Conservation (phyloP, 1,284 basidiomycete genomes). For the Neonothopanus nambi region DNA sequence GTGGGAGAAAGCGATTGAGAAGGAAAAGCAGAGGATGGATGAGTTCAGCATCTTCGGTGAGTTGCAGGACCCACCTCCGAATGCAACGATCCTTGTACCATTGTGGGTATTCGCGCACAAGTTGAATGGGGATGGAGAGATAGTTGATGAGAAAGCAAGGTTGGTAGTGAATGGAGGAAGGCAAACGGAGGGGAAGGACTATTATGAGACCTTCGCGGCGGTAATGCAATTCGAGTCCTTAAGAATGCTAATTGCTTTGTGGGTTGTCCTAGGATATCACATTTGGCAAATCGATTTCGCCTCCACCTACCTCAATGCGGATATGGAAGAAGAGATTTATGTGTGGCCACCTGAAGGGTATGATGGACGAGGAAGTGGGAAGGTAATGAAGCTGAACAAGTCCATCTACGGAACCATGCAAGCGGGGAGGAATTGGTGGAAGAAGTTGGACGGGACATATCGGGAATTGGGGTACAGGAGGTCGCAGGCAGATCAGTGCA, state of each 20-base stretch:
- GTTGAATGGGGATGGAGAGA: conserved; percentile 1
- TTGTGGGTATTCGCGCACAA: conserved; percentile 13
- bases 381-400: conserved; percentile 26
- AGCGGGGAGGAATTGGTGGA: conserved; percentile 28
- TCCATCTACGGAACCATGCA: conserved; percentile 34
- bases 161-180: conserved; percentile 1
- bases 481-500: conserved; percentile 9
- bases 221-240: not conserved
- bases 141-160: conserved; percentile 5
- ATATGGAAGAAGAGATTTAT: conserved; percentile 28
- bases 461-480: not conserved
- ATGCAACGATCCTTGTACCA: not conserved
- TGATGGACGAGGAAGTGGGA: conserved; percentile 12
- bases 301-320: conserved; percentile 30
- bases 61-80: not conserved
- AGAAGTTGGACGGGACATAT: conserved; percentile 20
- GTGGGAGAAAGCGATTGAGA: conserved; percentile 18
- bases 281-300: conserved; percentile 31
- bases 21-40: conserved; percentile 16
- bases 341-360: conserved; percentile 30
- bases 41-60: conserved; percentile 2
- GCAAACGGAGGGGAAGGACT: not conserved
- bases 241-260: not conserved
- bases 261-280: conserved; percentile 6
- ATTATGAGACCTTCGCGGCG: not conserved